Evolutionary conservation across 2,329 filamentous ascomycete species (phyloP), one percentile per base, ranked within the genome.

Genomic region (Periconia sp.): DNA sequence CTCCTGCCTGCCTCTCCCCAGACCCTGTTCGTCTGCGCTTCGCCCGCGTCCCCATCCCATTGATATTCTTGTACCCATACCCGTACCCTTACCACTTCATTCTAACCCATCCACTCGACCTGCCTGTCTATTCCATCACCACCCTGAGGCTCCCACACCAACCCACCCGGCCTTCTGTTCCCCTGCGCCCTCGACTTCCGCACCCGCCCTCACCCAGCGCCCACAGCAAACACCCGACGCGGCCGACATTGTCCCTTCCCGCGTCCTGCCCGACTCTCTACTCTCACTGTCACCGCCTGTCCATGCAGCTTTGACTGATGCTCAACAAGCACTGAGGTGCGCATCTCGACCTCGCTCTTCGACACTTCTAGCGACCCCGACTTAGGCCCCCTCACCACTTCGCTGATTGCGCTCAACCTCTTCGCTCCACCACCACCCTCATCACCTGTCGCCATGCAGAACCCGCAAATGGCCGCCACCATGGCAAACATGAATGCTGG

Each of bases 391-490:
- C 23, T 14, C n/a, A 45, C 49, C 46, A 49, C 53, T 55, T 53
- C 56, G 14, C 37, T 56, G 53, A 37, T 59, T 58, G 61, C 55
- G 49, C 53, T 18, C 56, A 5, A 37, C 33, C 57, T 55, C 60
- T 53, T 58, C 48, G 58, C 54, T 51, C 45, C 58, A 44, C 54
- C 53, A 49, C 45, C 58, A 44, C 33, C 30, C 48, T 33, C 41
- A 30, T 27, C 35, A 27, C 41, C 33, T 40, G 41, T 49, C 45
- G 63, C 66, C 55, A 73, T 73, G 71, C 70, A 73, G 70, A 74
- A 66, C 67, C 68, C 62, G 84, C 79, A 79, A 74, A 73, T 87
- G 84, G 77, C 82, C 65, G 80, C 83, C 69, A 89, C 91, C 86
- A 37, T 37, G 33, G 33, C 33, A 69, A 77, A 75, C 69, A 90